Conservation (phyloP, 305 asterid genomes). For the Withania somnifera region DNA sequence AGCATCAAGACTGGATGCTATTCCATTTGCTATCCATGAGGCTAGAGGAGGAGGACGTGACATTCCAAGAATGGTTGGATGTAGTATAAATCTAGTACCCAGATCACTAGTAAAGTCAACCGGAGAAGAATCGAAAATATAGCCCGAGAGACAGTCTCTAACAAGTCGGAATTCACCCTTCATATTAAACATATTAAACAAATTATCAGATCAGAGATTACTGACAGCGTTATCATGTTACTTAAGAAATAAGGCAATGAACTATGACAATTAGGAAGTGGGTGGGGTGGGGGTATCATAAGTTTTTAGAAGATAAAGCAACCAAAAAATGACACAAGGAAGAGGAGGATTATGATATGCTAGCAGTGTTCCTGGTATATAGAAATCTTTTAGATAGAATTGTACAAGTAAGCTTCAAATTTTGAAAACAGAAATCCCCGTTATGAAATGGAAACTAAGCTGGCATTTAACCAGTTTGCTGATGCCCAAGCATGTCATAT, state of each 20-base stretch:
- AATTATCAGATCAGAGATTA: conserved; percentile 3
- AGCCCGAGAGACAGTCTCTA: conserved; percentile 75
- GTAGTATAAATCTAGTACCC: conserved; percentile 66
- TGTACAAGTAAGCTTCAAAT: background rate
- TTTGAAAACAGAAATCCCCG: background rate
- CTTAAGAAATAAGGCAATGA: background rate
- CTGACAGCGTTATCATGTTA: background rate
- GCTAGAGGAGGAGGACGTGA: conserved; percentile 61
- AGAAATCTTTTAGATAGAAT: background rate
- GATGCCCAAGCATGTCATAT: background rate
- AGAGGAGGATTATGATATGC: background rate
- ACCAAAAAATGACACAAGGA: background rate
- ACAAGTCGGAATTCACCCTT: conserved; percentile 71
- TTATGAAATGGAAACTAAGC: background rate
- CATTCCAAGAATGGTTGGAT: conserved; percentile 54
- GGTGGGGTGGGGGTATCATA: background rate
- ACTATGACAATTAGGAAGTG: background rate
- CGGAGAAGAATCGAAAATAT: conserved; percentile 79
- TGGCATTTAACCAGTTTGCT: background rate
- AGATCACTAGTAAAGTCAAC: conserved; percentile 80
- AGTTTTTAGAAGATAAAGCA: background rate
- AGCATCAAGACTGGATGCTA: conserved; percentile 66
- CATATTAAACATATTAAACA: conserved; percentile 9
- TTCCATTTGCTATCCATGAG: conserved; percentile 61
- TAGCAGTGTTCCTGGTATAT: background rate